Evolutionary conservation across 176 grass and related monocot species (phyloP).

Genomic region (Triticum turgidum): DNA sequence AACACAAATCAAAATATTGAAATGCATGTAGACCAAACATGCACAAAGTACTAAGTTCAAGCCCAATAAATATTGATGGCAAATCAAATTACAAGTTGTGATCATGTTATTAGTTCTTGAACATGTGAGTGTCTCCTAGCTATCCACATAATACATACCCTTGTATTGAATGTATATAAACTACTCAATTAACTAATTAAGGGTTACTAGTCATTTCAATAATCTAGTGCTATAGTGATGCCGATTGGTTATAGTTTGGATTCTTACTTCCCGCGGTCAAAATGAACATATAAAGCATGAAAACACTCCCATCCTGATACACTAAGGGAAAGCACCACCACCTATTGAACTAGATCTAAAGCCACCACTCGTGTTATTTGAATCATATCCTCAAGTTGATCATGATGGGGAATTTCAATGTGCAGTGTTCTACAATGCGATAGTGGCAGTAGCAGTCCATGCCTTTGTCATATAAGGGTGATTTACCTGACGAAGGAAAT

Average conservation of each 20-base stretch:
- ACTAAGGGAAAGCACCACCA: too few relatives aligned
- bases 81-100: neutral
- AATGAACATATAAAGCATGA: neutral
- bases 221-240: neutral
- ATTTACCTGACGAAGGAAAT: slow-evolving; percentile 69
- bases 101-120: slow-evolving; percentile 10
- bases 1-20: neutral
- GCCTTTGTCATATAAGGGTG: neutral
- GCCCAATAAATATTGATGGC: neutral
- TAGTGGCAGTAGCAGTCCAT: neutral
- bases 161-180: neutral
- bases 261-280: neutral
- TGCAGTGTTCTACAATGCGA: neutral
- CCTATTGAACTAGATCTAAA: too few relatives aligned
- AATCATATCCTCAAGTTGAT: neutral
- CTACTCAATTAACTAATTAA: neutral
- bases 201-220: neutral
- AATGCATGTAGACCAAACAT: neutral
- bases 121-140: neutral
- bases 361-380: neutral
- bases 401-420: neutral
- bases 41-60: neutral
- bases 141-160: neutral
- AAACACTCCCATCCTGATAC: neutral
- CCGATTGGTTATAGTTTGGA: neutral